phyloP scores from a whole-genome alignment of 805 yeast genomes.

The Yamadazyma takamatsuzukensis region DNA sequence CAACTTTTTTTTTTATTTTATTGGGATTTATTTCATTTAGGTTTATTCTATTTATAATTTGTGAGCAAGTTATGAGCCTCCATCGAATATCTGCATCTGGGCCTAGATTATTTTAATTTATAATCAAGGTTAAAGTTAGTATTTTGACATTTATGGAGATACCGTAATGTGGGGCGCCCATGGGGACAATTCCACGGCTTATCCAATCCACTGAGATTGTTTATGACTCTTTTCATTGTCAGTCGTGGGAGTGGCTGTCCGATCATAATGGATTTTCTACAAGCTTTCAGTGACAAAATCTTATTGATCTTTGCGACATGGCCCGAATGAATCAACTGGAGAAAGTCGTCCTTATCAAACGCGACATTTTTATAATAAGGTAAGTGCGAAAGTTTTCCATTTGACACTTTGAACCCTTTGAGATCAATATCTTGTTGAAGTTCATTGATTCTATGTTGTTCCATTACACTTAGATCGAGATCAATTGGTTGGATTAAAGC shows the following conservation, averaged over 20 bases:
- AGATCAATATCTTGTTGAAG: slow-evolving; percentile 52
- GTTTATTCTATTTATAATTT: too few relatives aligned
- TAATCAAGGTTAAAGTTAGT: background rate
- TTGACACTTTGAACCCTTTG: slow-evolving; percentile 74
- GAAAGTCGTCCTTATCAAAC: slow-evolving; percentile 66
- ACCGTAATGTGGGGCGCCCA: slow-evolving; percentile 96
- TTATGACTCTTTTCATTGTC: slow-evolving; percentile 68
- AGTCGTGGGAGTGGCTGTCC: slow-evolving; percentile 62
- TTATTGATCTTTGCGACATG: slow-evolving; percentile 61
- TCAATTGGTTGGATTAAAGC: slow-evolving; percentile 58
- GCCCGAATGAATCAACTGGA: slow-evolving; percentile 61
- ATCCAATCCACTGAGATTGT: slow-evolving; percentile 64
- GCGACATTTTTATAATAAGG: slow-evolving; percentile 72
- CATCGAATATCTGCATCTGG: too few relatives aligned
- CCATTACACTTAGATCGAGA: slow-evolving; percentile 71
- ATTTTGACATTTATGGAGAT: slow-evolving; percentile 56
- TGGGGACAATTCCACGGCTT: slow-evolving; percentile 98
- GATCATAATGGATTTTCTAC: slow-evolving; percentile 91
- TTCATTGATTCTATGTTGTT: slow-evolving; percentile 68
- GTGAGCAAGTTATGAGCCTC: too few relatives aligned
- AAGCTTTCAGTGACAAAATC: slow-evolving; percentile 93
- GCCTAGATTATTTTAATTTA: too few relatives aligned
- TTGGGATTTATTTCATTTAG: too few relatives aligned
- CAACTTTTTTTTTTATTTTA: too few relatives aligned
- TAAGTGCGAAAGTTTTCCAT: slow-evolving; percentile 48